Percentiles rank a stretch among this genome's conserved stretches.
phyloP scores from a whole-genome alignment of 768 basidiomycete genomes.

The Xanthoconium purpureum region DNA sequence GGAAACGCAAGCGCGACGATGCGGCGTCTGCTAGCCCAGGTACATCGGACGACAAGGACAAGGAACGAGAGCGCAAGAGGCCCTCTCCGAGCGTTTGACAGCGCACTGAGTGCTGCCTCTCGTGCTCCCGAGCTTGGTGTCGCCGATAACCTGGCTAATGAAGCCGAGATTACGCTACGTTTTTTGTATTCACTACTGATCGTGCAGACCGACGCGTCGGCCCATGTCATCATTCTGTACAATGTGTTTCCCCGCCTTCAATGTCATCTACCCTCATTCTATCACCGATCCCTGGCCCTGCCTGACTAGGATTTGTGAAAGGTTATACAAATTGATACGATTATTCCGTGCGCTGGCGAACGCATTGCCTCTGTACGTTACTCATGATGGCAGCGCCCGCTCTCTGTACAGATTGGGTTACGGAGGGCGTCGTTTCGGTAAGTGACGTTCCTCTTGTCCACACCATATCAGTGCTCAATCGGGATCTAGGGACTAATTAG shows the following conservation, averaged over 20 bases:
- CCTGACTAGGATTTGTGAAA: background rate
- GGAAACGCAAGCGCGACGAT: constrained; percentile 38
- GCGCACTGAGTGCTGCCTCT: background rate
- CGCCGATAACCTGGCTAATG: background rate
- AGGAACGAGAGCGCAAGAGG: constrained; percentile 15
- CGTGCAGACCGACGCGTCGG: background rate
- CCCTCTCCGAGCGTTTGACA: constrained; percentile 9
- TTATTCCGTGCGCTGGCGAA: background rate
- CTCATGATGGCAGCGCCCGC: background rate
- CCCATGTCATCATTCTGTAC: background rate
- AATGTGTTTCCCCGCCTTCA: background rate
- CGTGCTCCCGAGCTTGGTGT: background rate
- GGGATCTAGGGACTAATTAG: background rate
- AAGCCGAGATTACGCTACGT: background rate
- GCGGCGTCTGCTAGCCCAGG: background rate
- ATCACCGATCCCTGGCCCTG: background rate
- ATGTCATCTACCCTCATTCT: constrained; percentile 5
- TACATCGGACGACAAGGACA: background rate
- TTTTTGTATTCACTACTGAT: no score
- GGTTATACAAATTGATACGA: background rate
- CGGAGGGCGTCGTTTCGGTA: constrained; percentile 30
- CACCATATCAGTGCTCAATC: background rate
- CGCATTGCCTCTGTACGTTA: background rate
- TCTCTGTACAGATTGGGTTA: background rate
- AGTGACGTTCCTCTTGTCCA: background rate